These are phyloP conservation scores for Tardiomyces depauwii DNA, from an alignment of 1,139 yeast species.

Conservation along the genomic window DNA sequence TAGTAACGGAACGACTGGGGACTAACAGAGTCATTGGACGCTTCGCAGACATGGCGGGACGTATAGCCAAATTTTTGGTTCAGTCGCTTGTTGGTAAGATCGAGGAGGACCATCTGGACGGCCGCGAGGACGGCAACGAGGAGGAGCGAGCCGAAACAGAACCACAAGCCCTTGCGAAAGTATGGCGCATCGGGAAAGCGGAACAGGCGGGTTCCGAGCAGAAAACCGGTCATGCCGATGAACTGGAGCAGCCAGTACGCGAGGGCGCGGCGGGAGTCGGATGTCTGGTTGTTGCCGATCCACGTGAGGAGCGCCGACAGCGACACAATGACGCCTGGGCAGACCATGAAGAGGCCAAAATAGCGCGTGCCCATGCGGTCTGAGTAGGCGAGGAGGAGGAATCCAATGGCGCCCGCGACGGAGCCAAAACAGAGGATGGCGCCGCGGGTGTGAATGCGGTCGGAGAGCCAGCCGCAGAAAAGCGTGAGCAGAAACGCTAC, in stretches of 20 bases:
- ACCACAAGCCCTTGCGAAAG: constrained; percentile 21
- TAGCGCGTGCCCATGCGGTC: constrained; percentile 17
- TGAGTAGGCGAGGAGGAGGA: constrained; percentile 18
- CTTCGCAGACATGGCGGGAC: neutral
- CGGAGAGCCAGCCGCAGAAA: constrained; percentile 34
- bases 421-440: constrained; percentile 15
- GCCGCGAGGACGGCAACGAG: constrained; percentile 14
- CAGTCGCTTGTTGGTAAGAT: constrained; percentile 10
- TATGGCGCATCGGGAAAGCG: constrained; percentile 20
- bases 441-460: constrained; percentile 33
- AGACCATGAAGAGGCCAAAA: constrained; percentile 22
- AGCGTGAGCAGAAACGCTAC: constrained; percentile 47
- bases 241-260: constrained; percentile 21
- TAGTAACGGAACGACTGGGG: neutral
- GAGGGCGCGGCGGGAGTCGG: constrained; percentile 20
- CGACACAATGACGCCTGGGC: constrained; percentile 23
- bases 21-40: neutral
- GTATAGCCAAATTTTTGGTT: constrained; percentile 15
- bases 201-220: constrained; percentile 22
- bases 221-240: constrained; percentile 25
- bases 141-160: constrained; percentile 15
- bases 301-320: constrained; percentile 21
- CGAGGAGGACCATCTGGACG: constrained; percentile 9
- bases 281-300: constrained; percentile 24
- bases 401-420: constrained; percentile 20